Evolutionary conservation across 2,329 filamentous ascomycete species (phyloP).

Genomic region (Didymella pinodella): DNA sequence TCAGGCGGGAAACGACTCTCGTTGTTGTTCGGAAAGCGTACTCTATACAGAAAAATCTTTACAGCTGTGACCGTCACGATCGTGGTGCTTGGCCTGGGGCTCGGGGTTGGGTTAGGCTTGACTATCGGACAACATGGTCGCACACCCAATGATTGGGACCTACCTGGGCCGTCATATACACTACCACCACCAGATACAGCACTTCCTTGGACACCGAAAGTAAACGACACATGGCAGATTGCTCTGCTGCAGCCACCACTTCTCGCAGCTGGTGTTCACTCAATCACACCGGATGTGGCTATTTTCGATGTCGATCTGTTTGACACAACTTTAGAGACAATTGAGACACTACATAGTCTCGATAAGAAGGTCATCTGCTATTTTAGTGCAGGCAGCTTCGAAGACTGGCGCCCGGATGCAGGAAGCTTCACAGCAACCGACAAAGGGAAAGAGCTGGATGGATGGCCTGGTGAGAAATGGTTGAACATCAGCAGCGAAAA

Average conservation of each 20-base stretch:
- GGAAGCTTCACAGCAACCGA: neutral
- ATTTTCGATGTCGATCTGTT: slow-evolving; percentile 4
- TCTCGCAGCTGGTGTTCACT: neutral
- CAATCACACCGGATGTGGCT: neutral
- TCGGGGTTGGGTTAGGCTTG: neutral
- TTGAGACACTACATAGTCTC: neutral
- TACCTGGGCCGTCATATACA: neutral
- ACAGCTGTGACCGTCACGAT: neutral
- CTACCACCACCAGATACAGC: neutral
- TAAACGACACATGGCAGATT: slow-evolving; percentile 2
- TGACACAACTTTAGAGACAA: neutral
- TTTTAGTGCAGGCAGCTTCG: slow-evolving; percentile 1
- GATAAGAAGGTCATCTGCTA: slow-evolving; percentile 3
- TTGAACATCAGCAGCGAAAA: neutral
- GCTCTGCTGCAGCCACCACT: neutral
- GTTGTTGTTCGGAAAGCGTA: neutral
- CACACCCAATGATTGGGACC: neutral
- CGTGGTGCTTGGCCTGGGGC: neutral
- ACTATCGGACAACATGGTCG: neutral
- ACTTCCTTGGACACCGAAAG: slow-evolving; percentile 2
- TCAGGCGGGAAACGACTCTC: neutral
- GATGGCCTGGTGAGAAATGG: neutral
- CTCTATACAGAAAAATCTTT: neutral
- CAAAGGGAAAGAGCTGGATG: slow-evolving; percentile 1
- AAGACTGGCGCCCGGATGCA: slow-evolving; percentile 2